phyloP scores from a whole-genome alignment of 345 rosid species.

The Linum trigynum region DNA sequence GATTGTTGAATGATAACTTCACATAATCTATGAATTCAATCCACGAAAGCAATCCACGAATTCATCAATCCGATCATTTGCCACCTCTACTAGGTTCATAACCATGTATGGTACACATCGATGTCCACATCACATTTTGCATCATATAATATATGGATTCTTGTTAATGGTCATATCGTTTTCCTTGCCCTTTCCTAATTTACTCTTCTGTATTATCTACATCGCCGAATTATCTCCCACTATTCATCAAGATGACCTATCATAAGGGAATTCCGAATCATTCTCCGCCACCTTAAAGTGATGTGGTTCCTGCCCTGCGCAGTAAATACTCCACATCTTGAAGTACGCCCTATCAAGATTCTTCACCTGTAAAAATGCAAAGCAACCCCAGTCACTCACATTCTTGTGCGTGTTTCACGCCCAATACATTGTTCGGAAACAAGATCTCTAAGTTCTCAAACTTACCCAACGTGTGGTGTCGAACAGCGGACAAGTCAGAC shows the following conservation, averaged over 20 bases:
- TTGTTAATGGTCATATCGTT: neutral
- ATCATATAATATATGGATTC: slow-evolving; percentile 6
- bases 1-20: too few relatives aligned
- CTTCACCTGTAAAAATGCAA: slow-evolving; percentile 50
- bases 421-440: too few relatives aligned
- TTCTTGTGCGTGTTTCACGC: too few relatives aligned
- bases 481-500: slow-evolving; percentile 77
- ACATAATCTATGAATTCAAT: too few relatives aligned
- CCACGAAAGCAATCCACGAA: too few relatives aligned
- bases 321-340: slow-evolving; percentile 90
- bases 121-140: neutral
- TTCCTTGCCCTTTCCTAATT: slow-evolving; percentile 15
- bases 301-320: slow-evolving; percentile 62
- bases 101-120: neutral
- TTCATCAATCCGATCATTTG: too few relatives aligned
- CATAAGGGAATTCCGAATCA: slow-evolving; percentile 62
- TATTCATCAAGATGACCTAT: slow-evolving; percentile 10
- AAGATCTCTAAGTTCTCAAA: neutral
- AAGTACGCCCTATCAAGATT: slow-evolving; percentile 84
- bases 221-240: neutral
- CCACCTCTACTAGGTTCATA: too few relatives aligned
- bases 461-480: slow-evolving; percentile 96
- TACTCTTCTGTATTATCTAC: slow-evolving; percentile 11
- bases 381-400: too few relatives aligned
- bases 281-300: slow-evolving; percentile 76